These are phyloP conservation scores for Prosopis cineraria DNA, from an alignment of 306 rosid species.

Conservation along the genomic window DNA sequence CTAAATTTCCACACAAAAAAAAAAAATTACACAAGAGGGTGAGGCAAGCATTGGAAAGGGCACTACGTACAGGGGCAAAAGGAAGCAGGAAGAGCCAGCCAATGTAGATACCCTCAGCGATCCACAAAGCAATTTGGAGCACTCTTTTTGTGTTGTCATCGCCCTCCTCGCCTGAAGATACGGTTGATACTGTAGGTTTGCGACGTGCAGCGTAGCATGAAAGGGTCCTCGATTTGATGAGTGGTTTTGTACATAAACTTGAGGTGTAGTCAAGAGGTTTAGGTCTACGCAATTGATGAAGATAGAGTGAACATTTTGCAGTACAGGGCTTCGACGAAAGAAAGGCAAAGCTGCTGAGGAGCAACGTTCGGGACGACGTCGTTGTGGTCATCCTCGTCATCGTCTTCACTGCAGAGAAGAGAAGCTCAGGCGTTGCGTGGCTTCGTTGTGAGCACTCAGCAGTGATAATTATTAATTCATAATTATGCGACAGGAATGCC, in stretches of 20 bases:
- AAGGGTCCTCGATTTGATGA: slow-evolving; percentile 19
- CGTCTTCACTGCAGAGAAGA: slow-evolving; percentile 27
- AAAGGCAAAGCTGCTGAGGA: slow-evolving; percentile 29
- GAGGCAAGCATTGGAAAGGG: not conserved
- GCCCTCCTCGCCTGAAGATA: slow-evolving; percentile 27
- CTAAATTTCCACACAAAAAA: not conserved
- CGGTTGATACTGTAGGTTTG: slow-evolving; percentile 35
- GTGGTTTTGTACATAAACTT: slow-evolving; percentile 16
- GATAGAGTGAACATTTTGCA: slow-evolving; percentile 29
- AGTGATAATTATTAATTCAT: no score
- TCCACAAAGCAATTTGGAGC: slow-evolving; percentile 60
- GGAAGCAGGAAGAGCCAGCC: slow-evolving; percentile 87
- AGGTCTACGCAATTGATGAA: slow-evolving; percentile 30
- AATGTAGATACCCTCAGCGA: slow-evolving; percentile 68
- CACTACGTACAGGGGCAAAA: slow-evolving; percentile 68
- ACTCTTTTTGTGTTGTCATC: slow-evolving; percentile 37
- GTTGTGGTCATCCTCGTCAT: slow-evolving; percentile 25
- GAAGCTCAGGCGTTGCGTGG: slow-evolving; percentile 40
- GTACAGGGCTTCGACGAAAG: slow-evolving; percentile 27
- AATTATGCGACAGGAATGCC: not conserved
- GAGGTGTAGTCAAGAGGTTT: slow-evolving; percentile 1
- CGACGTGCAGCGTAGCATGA: slow-evolving; percentile 48
- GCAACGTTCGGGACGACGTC: slow-evolving; percentile 43
- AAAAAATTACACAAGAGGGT: not conserved
- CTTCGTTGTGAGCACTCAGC: slow-evolving; percentile 19